Evolutionary conservation across 2,329 filamentous ascomycete genomes (phyloP), one percentile per base, ranked within the genome.

Genomic region (Trichophaea hybrida): DNA sequence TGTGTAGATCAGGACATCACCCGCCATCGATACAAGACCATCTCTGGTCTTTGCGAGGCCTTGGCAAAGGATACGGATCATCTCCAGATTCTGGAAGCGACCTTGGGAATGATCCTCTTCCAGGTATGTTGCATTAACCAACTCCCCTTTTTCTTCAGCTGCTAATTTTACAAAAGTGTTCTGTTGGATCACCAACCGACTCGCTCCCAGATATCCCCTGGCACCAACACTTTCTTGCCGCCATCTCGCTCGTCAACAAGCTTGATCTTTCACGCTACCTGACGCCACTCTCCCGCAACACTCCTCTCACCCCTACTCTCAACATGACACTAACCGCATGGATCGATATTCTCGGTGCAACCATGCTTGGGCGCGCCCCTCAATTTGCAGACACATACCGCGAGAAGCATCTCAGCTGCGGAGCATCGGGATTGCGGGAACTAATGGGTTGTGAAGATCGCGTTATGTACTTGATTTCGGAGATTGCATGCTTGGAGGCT

Each of bases 371-470:
- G 37, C 81, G 82, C 59, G 85, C 88, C 7, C 93, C 93, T 6
- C 80, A 81, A 6, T 97, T 96, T 70, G 89, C 93, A 4, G 87
- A 96, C 74, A 88, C 86, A n/a, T 98, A 97, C 74, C 84, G 93
- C 54, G 85, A 93, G 72, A 94, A 96, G 78, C 88, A 95, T 72
- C 80, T 95, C 55, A 75, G 72, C 53, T 75, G 76, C 31, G 74
- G 77, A 5, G 74, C 75, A 1, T 86, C 87, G 7, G 93, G 93
- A 8, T 79, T 98, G 40, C 83, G 85, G 57, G 89, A 94, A 75
- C 80, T 97, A 55, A 97, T 97, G 90, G 93, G 93, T 67, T 97
- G 93, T 72, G 91, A 97, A 65, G 93, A 98, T 74, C 83, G 84
- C 24, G 86, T 97, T 73, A 96, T 98, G 89, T 97, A 95, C 73